Base-by-base conservation (phyloP, 441 rosid genomes). In the Capsella rubella region DNA sequence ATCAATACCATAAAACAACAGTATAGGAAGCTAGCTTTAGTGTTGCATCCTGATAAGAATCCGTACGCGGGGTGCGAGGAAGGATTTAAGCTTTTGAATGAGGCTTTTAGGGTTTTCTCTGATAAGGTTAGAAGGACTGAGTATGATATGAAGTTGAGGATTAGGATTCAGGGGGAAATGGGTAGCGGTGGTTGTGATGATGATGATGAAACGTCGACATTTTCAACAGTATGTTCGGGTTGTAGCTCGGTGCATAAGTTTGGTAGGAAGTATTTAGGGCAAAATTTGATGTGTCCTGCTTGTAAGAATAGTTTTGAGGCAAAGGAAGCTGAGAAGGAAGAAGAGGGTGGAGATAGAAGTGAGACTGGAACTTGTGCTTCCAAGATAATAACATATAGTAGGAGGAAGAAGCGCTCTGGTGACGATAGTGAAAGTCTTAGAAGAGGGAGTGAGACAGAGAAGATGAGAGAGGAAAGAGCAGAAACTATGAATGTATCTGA, bases 61-160 rank as follows among this genome's bases (percentile, higher is more conserved):
- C 82, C 87, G 0, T 81, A 73, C 37, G 52, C 75, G 18, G 96
- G 96, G 3, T 87, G 95, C 28, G 95, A 90, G 64, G 98, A 94
- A 21, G 97, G 97, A 40, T 91, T 94, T 78, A 91, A 90, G 83
- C 83, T 87, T 58, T 90, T 94, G 43, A 89, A 81, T 27, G 95
- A 91, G 43, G 96, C 88, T 61, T 89, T 91, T 86, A 76, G 84
- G 82, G 82, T 91, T 61, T 81, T 94, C 70, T 82, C 85, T 12
- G 96, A 94, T 77, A 83, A 73, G 71, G 78, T 84, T 62, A 82
- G 81, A 86, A 87, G 91, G 80, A 83, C 72, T 62, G 95, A 87
- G 57, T 94, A 87, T 83, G 98, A 94, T 84, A 64, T 78, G 82
- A 85, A 82, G 81, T 64, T 94, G 67, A 89, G 92, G 79, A 78